Evolutionary conservation across 306 rosid genomes (phyloP), one percentile per base, ranked within the genome.

Genomic region (Acacia acuminata): DNA sequence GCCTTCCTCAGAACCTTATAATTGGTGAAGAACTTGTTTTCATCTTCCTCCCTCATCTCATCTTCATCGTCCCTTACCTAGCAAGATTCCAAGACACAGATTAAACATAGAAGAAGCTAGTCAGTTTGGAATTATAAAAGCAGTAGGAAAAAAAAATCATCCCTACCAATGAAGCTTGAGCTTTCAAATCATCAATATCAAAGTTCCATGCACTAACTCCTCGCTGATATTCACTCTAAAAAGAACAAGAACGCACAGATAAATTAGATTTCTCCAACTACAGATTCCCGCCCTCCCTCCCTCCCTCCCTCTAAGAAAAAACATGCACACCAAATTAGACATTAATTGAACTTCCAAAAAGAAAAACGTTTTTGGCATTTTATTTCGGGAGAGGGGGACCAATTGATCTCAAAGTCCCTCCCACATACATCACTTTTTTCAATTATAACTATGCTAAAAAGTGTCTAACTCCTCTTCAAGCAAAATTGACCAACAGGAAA

Each of bases 171-270:
- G 99, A 91, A 55, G 99, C 99, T 86, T 94, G 99, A 65, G 95
- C 97, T 90, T 94, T 96, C 85, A 96, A 89, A 89, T 96, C 99
- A 76, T 90, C 97, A 68, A 96, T 40, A 75, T 96, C 97, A 16
- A 96, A 96, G 90, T 96, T 92, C 99, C 99, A 96, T 27, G 99
- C 99, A 78, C 99, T 96, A 80, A 96, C 99, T 73, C 99, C 99
- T 82, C 98, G 97, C 51, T 96, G 94, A 86, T 96, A 96, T 88
- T 96, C 98, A 83, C 98, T 96, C 99, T 96, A 88, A 73, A 77
- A 60, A 84, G 22, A 48, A 71, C 14, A 16, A 73, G 13, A 70
- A 83, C 16, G 78, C 7, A 43, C 22, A 77, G 71, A 70, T 63
- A 22, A 55, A 83, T 82, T 84, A 82, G 81, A 79, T 67, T 48